Percentiles rank a stretch among this genome's conserved stretches.
phyloP scores from a whole-genome alignment of 768 basidiomycete species.

The Filobasidium floriforme region DNA sequence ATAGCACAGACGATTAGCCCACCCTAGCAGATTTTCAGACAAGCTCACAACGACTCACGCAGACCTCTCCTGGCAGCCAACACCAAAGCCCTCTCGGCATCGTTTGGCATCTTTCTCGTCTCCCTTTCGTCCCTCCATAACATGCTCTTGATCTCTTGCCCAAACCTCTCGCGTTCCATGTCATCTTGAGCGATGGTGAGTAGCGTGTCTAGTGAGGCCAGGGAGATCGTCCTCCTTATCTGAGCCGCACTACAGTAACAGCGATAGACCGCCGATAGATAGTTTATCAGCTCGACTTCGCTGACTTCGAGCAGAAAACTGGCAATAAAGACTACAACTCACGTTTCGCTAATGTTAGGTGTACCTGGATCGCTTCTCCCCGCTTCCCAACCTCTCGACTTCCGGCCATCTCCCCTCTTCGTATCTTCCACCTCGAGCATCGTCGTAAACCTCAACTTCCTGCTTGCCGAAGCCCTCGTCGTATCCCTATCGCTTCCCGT shows the following conservation, averaged over 20 bases:
- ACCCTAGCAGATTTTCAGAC: neutral
- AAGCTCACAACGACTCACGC: constrained; percentile 12
- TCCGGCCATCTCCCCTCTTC: neutral
- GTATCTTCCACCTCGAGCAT: constrained; percentile 5
- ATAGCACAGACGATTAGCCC: neutral
- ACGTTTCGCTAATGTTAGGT: constrained; percentile 44
- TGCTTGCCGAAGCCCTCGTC: neutral
- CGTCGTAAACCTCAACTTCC: constrained; percentile 21
- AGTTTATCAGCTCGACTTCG: neutral
- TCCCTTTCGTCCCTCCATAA: constrained; percentile 41
- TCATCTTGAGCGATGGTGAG: constrained; percentile 24
- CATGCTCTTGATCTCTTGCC: constrained; percentile 30
- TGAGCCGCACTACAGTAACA: constrained; percentile 36
- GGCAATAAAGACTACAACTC: constrained; percentile 15
- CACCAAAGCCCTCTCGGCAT: constrained; percentile 41
- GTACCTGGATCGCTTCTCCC: constrained; percentile 53
- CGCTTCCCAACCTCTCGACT: neutral
- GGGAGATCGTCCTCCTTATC: constrained; percentile 43
- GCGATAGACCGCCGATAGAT: neutral
- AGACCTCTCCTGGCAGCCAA: constrained; percentile 36
- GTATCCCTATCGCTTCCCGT: neutral
- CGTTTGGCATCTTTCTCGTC: constrained; percentile 33
- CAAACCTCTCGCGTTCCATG: constrained; percentile 29
- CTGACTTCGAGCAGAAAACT: neutral
- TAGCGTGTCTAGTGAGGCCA: constrained; percentile 39